Evolutionary conservation across 768 basidiomycete genomes (phyloP).

Genomic region (Leccinum subgranulosum): DNA sequence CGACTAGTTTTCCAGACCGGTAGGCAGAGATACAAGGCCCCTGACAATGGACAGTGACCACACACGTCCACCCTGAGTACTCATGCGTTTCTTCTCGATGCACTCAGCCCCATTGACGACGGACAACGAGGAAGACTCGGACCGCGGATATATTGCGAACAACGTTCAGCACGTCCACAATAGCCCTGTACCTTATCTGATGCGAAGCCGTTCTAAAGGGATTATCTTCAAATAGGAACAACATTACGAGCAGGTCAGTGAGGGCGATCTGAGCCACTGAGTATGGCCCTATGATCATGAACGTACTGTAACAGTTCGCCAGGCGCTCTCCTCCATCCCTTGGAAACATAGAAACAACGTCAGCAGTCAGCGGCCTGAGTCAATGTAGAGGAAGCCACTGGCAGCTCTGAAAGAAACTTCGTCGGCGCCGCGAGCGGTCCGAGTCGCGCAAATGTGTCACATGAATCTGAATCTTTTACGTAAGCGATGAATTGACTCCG

Average conservation of each 20-base stretch:
- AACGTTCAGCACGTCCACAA: conserved; percentile 22
- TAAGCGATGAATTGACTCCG: too few relatives aligned
- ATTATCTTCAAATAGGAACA: conserved; percentile 7
- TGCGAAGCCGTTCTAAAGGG: not conserved
- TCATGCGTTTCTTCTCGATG: not conserved
- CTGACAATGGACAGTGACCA: conserved; percentile 34
- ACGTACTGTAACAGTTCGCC: conserved; percentile 5
- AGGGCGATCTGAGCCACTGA: conserved; percentile 7
- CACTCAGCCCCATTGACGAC: conserved; percentile 4
- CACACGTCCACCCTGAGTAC: conserved; percentile 21
- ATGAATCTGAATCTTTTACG: too few relatives aligned
- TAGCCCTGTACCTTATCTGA: conserved; percentile 14
- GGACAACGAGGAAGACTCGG: conserved; percentile 1
- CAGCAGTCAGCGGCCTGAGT: conserved; percentile 34
- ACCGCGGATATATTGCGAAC: conserved; percentile 10
- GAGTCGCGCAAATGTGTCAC: too few relatives aligned
- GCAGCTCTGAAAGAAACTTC: conserved; percentile 76
- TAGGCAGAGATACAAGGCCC: too few relatives aligned
- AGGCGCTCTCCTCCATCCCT: conserved; percentile 17
- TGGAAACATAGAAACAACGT: conserved; percentile 32
- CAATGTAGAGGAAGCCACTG: conserved; percentile 51
- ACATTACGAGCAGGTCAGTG: conserved; percentile 14
- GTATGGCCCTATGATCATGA: conserved; percentile 14
- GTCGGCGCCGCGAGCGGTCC: conserved; percentile 67
- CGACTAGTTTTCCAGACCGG: too few relatives aligned